Base-by-base conservation (phyloP, 331 rosid species). In the Malus hybrid region DNA sequence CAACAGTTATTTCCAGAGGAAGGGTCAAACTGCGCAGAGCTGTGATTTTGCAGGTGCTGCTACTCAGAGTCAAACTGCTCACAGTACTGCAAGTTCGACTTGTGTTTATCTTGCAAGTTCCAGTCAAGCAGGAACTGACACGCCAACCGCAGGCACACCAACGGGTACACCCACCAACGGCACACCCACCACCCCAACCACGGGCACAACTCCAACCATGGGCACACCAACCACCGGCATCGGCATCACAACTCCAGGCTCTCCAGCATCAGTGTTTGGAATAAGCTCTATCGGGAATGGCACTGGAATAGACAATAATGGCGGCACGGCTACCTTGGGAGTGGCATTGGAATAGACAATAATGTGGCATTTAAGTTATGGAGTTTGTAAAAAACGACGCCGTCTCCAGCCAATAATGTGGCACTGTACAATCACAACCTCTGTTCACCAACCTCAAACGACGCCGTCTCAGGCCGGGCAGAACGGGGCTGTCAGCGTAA, bases 1-100 rank as follows among this genome's bases (percentile, higher is more conserved):
- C 4, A 95, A 92, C 50, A 95, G 99, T 87, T 92, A 95, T 77
- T 95, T 83, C 74, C 99, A 95, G 77, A 89, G 4, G 77, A 95
- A 84, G 82, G 88, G 90, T 73, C 90, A 88, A 65, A 69, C 55
- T 69, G 81, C 62, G 13, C 90, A 91, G 67, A 90, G 84, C 77
- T 95, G 98, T 84, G 97, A 95, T 87, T 95, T 95, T 70, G 5
- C 89, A 11, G 93, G 97, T 70, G 13, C 79, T 66, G 98, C 98
- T 69, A n/a, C 54, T 5, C 16, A 77, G 13, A 79, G 77, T 52
- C 78, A 18, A 65, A 85, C 83, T 77, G 77, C 97, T 32, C 99
- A 97, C 80, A 86, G 84, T 54, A 71, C 88, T 78, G 8, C 79
- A 70, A 36, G 86, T 83, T 75, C 97, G 18, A 16, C 79, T 28